Percentiles rank a stretch among this genome's conserved stretches.
phyloP scores from a whole-genome alignment of 1,284 basidiomycete species.

The Pisolithus thermaeus region DNA sequence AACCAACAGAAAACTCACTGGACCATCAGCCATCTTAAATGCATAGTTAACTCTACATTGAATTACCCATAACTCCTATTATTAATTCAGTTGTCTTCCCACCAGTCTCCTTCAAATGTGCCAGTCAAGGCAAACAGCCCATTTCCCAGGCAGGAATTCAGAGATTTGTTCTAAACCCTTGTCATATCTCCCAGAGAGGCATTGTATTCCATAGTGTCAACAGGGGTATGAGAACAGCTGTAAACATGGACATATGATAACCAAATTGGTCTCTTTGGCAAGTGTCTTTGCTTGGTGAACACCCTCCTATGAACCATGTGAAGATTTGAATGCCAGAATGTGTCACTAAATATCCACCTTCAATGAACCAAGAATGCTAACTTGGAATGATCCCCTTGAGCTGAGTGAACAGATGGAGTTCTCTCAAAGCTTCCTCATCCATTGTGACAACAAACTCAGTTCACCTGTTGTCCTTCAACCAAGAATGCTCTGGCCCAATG shows the following conservation, averaged over 20 bases:
- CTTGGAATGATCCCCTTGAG: conserved; percentile 96
- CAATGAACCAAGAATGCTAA: conserved; percentile 29
- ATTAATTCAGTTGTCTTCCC: too few species aligned
- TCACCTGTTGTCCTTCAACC: conserved; percentile 89
- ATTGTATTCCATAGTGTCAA: conserved; percentile 38
- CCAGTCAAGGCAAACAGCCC: conserved; percentile 89
- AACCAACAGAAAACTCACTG: too few species aligned
- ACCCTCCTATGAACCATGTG: conserved; percentile 93
- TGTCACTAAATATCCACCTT: conserved; percentile 8
- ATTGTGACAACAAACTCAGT: conserved; percentile 93
- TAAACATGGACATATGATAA: conserved; percentile 62
- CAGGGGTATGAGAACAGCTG: conserved; percentile 1
- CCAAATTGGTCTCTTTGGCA: conserved; percentile 81
- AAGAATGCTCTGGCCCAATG: conserved; percentile 97
- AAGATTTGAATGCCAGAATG: conserved; percentile 79
- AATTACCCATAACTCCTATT: too few species aligned
- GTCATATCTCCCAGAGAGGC: conserved; percentile 86
- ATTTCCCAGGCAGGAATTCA: conserved; percentile 76
- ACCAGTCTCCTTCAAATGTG: conserved; percentile 34
- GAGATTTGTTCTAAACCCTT: conserved; percentile 94
- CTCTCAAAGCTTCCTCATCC: conserved; percentile 88
- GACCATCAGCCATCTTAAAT: too few species aligned
- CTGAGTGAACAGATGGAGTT: conserved; percentile 89
- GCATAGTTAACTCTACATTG: too few species aligned
- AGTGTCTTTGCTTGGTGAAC: conserved; percentile 82